phyloP scores from a whole-genome alignment of 371 early-diverging fungal species.

The Rhizomucor pusillus region DNA sequence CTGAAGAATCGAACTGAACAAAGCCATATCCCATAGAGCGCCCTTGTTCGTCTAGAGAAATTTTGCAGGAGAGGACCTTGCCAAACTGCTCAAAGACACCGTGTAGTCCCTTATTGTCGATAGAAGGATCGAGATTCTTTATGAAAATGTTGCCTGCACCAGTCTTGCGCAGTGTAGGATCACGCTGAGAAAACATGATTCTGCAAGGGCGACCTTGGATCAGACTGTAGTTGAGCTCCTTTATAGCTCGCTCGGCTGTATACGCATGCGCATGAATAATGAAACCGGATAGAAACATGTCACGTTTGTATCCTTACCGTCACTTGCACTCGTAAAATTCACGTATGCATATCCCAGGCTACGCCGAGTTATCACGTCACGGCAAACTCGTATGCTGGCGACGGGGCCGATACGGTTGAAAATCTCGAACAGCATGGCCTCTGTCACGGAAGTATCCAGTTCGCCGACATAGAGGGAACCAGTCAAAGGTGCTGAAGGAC shows the following conservation, averaged over 20 bases:
- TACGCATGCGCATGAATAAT: too few relatives aligned
- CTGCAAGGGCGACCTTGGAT: slow-evolving; percentile 94
- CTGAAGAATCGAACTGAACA: slow-evolving; percentile 90
- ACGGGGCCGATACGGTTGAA: too few relatives aligned
- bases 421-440: too few relatives aligned
- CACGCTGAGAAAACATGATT: slow-evolving; percentile 99
- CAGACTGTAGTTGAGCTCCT: slow-evolving; percentile 89
- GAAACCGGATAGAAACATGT: too few relatives aligned
- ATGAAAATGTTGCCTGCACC: slow-evolving; percentile 98
- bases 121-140: slow-evolving; percentile 96
- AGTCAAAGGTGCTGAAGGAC: too few relatives aligned
- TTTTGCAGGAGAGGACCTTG: slow-evolving; percentile 91
- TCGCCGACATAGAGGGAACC: too few relatives aligned
- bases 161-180: slow-evolving; percentile 89
- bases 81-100: slow-evolving; percentile 96
- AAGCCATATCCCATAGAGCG: slow-evolving; percentile 89
- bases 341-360: too few relatives aligned
- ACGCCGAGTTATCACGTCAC: too few relatives aligned
- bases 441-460: too few relatives aligned
- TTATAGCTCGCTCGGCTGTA: slow-evolving; percentile 91
- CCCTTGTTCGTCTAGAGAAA: slow-evolving; percentile 75
- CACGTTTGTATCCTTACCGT: too few relatives aligned
- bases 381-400: too few relatives aligned
- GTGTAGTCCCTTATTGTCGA: slow-evolving; percentile 95
- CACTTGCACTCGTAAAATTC: too few relatives aligned